Conservation (phyloP, 176 grass and related monocot species). For the Themeda triandra region DNA sequence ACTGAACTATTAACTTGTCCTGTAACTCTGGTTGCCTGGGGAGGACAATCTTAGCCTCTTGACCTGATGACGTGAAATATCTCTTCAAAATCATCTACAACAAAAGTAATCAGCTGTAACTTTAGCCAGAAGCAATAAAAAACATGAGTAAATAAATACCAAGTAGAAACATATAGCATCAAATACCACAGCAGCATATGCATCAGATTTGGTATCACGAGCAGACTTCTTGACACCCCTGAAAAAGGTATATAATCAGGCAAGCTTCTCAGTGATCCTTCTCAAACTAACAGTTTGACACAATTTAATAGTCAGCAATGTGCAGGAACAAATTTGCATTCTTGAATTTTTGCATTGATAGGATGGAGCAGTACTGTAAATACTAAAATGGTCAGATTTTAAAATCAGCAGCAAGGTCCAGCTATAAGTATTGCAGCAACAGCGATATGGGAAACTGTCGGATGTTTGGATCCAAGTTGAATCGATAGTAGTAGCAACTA, state of each 20-base stretch:
- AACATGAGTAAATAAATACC: not conserved
- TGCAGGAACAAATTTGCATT: not conserved
- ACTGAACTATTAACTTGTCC: constrained; percentile 41
- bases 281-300: not conserved
- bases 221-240: constrained; percentile 65
- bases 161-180: not conserved
- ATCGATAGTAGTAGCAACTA: not conserved
- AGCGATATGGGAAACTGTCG: not conserved
- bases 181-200: constrained; percentile 76
- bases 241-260: constrained; percentile 13
- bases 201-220: constrained; percentile 64
- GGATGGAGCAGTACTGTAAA: not conserved
- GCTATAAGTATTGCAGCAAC: not conserved
- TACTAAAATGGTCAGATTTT: not conserved
- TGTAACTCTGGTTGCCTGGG: constrained; percentile 62
- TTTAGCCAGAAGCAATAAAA: not conserved
- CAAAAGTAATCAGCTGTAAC: not conserved
- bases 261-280: not conserved
- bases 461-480: not conserved
- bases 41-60: constrained; percentile 67
- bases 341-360: not conserved
- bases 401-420: not conserved
- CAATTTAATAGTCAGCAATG: not conserved
- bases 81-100: constrained; percentile 84
- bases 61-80: constrained; percentile 66